Evolutionary conservation across 2,329 filamentous ascomycete genomes (phyloP).

Genomic region (Curvularia verruculosa): DNA sequence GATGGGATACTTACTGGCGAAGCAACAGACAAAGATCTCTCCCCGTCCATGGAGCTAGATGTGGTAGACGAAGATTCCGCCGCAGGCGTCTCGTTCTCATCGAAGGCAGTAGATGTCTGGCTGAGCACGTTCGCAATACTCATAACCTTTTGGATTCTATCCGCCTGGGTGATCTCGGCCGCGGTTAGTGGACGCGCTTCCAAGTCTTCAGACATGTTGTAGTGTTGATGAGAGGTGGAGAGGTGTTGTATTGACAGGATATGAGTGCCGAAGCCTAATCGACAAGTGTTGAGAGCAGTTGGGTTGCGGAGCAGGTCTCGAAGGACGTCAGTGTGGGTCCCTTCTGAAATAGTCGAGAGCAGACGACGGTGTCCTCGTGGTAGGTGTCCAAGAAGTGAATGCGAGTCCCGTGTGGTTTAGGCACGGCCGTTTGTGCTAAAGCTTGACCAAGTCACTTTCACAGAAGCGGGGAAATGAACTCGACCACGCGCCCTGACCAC

Average conservation of each 20-base stretch:
- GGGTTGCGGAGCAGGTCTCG: slow-evolving; percentile 27
- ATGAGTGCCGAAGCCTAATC: neutral
- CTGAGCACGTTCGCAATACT: slow-evolving; percentile 32
- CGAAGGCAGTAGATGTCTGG: slow-evolving; percentile 1
- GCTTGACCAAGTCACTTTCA: slow-evolving; percentile 20
- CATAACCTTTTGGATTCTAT: slow-evolving; percentile 30
- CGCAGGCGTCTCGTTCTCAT: neutral
- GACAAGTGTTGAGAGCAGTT: neutral
- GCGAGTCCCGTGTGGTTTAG: slow-evolving; percentile 21
- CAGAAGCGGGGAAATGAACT: slow-evolving; percentile 10
- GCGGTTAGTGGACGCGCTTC: neutral
- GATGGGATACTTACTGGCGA: slow-evolving; percentile 8
- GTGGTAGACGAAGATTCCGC: slow-evolving; percentile 15
- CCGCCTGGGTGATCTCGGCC: slow-evolving; percentile 10
- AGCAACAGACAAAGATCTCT: neutral
- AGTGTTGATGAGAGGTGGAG: neutral
- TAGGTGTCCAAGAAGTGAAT: slow-evolving; percentile 25
- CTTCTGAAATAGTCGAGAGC: slow-evolving; percentile 21
- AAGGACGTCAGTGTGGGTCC: slow-evolving; percentile 32
- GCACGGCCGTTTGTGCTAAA: slow-evolving; percentile 25
- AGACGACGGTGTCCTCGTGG: slow-evolving; percentile 7
- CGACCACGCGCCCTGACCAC: slow-evolving; percentile 12
- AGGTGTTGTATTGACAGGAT: neutral
- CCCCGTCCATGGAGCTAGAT: slow-evolving; percentile 3
- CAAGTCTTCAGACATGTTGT: slow-evolving; percentile 16